Base-by-base conservation (phyloP, 441 rosid genomes). In the Adansonia madagascariensis region DNA sequence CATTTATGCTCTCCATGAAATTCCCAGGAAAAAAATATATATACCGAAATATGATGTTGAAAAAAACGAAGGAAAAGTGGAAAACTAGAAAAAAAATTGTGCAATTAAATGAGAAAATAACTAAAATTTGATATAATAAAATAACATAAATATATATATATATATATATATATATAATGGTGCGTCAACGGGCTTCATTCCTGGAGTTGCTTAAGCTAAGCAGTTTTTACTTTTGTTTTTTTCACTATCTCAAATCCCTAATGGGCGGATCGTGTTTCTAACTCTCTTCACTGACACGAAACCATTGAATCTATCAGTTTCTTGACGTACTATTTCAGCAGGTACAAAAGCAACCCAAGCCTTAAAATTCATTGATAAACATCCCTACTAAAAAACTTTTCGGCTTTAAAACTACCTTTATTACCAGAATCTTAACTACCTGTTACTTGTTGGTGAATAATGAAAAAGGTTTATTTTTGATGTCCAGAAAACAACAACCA, bases 261-360 rank as follows among this genome's bases (percentile, higher is more conserved):
- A 77, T 53, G 80, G 73, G 64, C 59, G 87, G 87, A 79, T 81
- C 85, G 6, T 80, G 86, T 55, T 81, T 50, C 77, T 81, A 3
- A 76, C 50, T 75, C 73, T 52, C 80, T 73, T 79, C 75, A 15
- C 53, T 22, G 65, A 47, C 72, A 80, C 69, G 79, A 10, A 74
- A 67, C 24, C 44, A 1, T 8, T 6, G 50, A 44, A 20, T 59
- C n/a, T 55, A 63, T 14, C 47, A 24, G 6, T 60, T 57, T 18
- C 49, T 15, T 24, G 73, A 7, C 73, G 2, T 22, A 9, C 11
- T 55, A 61, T 56, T 73, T 11, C 39, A 73, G 60, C 44, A 50
- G 31, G 49, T 35, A n/a, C 62, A 18, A 57, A 41, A 20, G 20
- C 22, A 68, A 15, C 14, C 46, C 24, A 60, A 31, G 27, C 17